Conservation (phyloP, 1,139 yeast genomes). For the Debaryomyces sp. region DNA sequence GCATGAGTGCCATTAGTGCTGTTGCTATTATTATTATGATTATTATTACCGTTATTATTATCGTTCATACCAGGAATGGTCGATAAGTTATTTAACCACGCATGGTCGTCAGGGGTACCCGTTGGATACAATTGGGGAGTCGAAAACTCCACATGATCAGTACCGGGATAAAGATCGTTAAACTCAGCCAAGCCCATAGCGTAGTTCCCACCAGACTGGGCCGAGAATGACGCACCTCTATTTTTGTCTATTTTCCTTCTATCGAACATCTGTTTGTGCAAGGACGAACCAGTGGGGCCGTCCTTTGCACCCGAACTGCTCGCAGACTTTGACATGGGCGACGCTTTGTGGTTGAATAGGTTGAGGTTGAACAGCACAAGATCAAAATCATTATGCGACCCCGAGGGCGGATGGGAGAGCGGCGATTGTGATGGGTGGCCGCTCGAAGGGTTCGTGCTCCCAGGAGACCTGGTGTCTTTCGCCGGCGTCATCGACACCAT, state of each 20-base stretch:
- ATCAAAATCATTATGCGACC: constrained; percentile 10
- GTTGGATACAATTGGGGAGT: constrained; percentile 65
- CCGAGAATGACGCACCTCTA: constrained; percentile 75
- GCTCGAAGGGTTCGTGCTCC: constrained; percentile 4
- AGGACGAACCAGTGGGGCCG: constrained; percentile 8
- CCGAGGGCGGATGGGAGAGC: background rate
- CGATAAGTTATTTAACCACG: constrained; percentile 34
- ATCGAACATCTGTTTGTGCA: constrained; percentile 35
- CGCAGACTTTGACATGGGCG: constrained; percentile 10
- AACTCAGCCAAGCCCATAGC: constrained; percentile 52
- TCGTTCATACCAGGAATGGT: constrained; percentile 38
- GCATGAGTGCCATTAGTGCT: background rate
- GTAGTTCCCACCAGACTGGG: constrained; percentile 73
- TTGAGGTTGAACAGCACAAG: constrained; percentile 30
- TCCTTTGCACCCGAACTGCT: constrained; percentile 15
- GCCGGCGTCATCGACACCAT: background rate
- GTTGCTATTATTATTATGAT: background rate
- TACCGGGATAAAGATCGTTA: constrained; percentile 50
- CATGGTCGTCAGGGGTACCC: constrained; percentile 38
- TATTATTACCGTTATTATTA: background rate
- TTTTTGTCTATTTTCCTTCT: constrained; percentile 24
- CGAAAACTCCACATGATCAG: constrained; percentile 64
- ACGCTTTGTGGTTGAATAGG: constrained; percentile 18
- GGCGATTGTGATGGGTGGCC: constrained; percentile 6
- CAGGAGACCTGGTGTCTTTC: constrained; percentile 5